These are phyloP conservation scores for Xylaria sp. DNA, from an alignment of 2,329 filamentous ascomycete genomes.

Conservation along the genomic window DNA sequence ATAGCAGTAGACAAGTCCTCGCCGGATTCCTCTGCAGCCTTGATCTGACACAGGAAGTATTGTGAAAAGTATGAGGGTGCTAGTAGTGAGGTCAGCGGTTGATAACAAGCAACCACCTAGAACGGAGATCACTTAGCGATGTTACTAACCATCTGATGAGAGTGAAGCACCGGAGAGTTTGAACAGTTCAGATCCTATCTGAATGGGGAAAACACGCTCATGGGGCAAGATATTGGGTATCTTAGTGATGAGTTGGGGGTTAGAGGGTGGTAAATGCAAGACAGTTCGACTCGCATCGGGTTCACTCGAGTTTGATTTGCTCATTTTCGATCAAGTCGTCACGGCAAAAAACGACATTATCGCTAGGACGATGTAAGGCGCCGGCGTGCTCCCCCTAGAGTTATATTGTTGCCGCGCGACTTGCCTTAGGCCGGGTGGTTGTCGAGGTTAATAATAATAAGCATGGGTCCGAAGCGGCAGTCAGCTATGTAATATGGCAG, in stretches of 20 bases:
- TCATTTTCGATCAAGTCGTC: slow-evolving; percentile 36
- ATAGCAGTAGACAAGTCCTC: slow-evolving; percentile 58
- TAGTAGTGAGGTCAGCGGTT: slow-evolving; percentile 45
- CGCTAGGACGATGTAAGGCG: slow-evolving; percentile 14
- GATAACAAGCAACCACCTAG: background rate
- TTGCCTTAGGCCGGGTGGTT: slow-evolving; percentile 9
- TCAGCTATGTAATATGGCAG: background rate
- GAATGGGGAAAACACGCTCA: slow-evolving; percentile 75
- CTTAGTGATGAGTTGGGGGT: slow-evolving; percentile 47
- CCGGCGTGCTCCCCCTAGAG: background rate
- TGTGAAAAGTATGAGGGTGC: slow-evolving; percentile 96
- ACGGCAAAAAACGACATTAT: slow-evolving; percentile 35
- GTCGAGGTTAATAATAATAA: background rate
- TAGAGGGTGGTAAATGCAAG: slow-evolving; percentile 40
- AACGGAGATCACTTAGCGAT: slow-evolving; percentile 12
- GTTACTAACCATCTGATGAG: slow-evolving; percentile 70
- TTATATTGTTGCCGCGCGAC: background rate
- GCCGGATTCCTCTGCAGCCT: slow-evolving; percentile 64
- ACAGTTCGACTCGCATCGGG: slow-evolving; percentile 36
- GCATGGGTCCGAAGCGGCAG: background rate
- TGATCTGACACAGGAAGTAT: slow-evolving; percentile 86
- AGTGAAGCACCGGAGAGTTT: slow-evolving; percentile 75
- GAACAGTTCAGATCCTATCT: slow-evolving; percentile 74
- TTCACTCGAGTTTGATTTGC: slow-evolving; percentile 39
- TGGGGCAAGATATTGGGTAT: slow-evolving; percentile 68